A percentile compares a stretch with the other conserved stretches of the same genome.
These are phyloP conservation scores for Venturia oleaginea DNA, from an alignment of 2,329 filamentous ascomycete species.

Conservation along the genomic window DNA sequence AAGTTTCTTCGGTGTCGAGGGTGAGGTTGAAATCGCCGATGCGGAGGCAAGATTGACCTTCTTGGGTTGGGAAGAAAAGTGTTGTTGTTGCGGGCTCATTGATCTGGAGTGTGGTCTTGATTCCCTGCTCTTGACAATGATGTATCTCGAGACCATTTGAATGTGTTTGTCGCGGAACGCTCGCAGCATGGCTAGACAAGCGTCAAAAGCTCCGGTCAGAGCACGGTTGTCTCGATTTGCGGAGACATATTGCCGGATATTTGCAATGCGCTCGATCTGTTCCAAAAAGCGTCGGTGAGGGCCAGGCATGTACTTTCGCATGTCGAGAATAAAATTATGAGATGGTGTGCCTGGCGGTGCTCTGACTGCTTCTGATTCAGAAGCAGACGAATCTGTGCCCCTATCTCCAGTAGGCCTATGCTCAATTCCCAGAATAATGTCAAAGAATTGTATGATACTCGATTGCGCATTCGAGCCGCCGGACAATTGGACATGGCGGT, in stretches of 20 bases:
- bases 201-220: conserved; percentile 77
- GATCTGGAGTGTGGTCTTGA: conserved; percentile 56
- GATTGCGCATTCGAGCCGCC: conserved; percentile 96
- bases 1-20: conserved; percentile 40
- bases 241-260: conserved; percentile 78
- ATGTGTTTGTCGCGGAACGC: conserved; percentile 89
- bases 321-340: conserved; percentile 92
- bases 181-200: conserved; percentile 71
- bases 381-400: conserved; percentile 24
- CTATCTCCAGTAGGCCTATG: conserved; percentile 70
- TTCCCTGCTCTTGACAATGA: conserved; percentile 79
- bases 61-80: neutral
- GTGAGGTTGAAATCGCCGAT: neutral
- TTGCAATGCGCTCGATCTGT: conserved; percentile 69
- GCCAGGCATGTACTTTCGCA: conserved; percentile 95
- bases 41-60: conserved; percentile 49
- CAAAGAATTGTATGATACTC: conserved; percentile 95
- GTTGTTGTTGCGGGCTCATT: conserved; percentile 26
- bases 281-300: conserved; percentile 82
- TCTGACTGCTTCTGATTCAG: conserved; percentile 31
- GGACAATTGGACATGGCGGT: conserved; percentile 69
- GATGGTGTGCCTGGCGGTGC: conserved; percentile 41
- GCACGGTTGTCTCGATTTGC: conserved; percentile 50
- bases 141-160: conserved; percentile 90
- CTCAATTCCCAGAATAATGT: conserved; percentile 79